phyloP scores from a whole-genome alignment of 164 flowering plant species.

The Cinnamomum chago region DNA sequence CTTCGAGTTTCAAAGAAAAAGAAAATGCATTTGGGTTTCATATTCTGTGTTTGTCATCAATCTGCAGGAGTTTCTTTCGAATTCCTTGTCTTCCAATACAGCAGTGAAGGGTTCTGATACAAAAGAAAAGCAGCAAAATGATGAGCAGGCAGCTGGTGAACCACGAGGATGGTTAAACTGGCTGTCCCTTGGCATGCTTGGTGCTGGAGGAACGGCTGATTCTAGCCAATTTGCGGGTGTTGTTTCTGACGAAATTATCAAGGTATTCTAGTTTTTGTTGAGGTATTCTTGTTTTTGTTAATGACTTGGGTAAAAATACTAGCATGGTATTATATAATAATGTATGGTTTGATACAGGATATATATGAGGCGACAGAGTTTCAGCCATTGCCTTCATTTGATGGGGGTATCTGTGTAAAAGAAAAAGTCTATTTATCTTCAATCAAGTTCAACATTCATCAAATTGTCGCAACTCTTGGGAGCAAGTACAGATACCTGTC shows the following conservation, averaged over 20 bases:
- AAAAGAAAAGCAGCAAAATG: slow-evolving; percentile 42
- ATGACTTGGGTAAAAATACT: background rate
- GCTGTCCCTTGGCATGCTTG: slow-evolving; percentile 96
- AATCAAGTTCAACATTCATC: slow-evolving; percentile 45
- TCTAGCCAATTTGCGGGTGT: slow-evolving; percentile 90
- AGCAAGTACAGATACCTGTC: slow-evolving; percentile 41
- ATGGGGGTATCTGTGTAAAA: slow-evolving; percentile 31
- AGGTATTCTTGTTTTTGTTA: slow-evolving; percentile 37
- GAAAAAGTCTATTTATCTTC: slow-evolving; percentile 39
- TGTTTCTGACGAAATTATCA: slow-evolving; percentile 81
- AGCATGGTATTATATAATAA: background rate
- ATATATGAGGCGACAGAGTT: slow-evolving; percentile 86
- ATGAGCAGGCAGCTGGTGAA: slow-evolving; percentile 42
- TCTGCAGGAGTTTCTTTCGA: slow-evolving; percentile 43
- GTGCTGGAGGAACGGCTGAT: slow-evolving; percentile 93
- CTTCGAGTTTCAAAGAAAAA: background rate
- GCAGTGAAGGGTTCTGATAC: slow-evolving; percentile 19
- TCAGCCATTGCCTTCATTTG: slow-evolving; percentile 37
- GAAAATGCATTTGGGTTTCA: background rate
- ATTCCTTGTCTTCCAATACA: slow-evolving; percentile 24
- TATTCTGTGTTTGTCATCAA: slow-evolving; percentile 1
- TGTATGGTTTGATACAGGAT: slow-evolving; percentile 46
- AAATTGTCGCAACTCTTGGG: slow-evolving; percentile 41
- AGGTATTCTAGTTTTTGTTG: slow-evolving; percentile 46
- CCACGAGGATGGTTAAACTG: slow-evolving; percentile 95